Evolutionary conservation across 2,329 filamentous ascomycete genomes (phyloP).

Genomic region (Scedosporium boydii): DNA sequence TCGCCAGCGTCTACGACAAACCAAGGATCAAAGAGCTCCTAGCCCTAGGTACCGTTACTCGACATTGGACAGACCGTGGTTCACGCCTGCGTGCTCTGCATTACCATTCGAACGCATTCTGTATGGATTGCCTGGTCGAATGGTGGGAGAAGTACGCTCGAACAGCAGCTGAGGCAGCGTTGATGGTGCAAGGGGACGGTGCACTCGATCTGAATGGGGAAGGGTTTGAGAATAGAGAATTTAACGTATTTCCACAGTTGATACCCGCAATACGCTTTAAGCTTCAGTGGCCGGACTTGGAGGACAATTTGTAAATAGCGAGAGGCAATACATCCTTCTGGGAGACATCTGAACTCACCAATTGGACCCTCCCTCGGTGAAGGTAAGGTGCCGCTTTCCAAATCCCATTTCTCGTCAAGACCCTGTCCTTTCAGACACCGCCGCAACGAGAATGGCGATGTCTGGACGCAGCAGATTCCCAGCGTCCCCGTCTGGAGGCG

Average conservation of each 20-base stretch:
- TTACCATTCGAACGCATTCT: conserved; percentile 3
- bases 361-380: too few relatives aligned
- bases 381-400: too few relatives aligned
- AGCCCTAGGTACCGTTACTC: not conserved
- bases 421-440: too few relatives aligned
- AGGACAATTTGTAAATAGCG: not conserved
- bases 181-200: not conserved
- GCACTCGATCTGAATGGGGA: not conserved
- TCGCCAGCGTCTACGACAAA: conserved; percentile 1
- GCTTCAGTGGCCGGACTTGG: conserved; percentile 1
- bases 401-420: too few relatives aligned
- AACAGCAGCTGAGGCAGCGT: not conserved
- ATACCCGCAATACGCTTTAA: conserved; percentile 5
- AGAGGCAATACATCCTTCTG: too few relatives aligned
- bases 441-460: too few relatives aligned
- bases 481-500: too few relatives aligned
- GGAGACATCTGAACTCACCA: too few relatives aligned
- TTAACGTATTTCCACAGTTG: not conserved
- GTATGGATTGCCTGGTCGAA: conserved; percentile 5
- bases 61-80: not conserved
- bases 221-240: too few relatives aligned
- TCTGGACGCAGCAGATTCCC: too few relatives aligned
- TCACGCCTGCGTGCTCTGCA: not conserved
- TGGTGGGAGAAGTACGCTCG: conserved; percentile 1
- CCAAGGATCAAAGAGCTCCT: not conserved